Conservation (phyloP, 140 eudicot species). For the Stevia rebaudiana region DNA sequence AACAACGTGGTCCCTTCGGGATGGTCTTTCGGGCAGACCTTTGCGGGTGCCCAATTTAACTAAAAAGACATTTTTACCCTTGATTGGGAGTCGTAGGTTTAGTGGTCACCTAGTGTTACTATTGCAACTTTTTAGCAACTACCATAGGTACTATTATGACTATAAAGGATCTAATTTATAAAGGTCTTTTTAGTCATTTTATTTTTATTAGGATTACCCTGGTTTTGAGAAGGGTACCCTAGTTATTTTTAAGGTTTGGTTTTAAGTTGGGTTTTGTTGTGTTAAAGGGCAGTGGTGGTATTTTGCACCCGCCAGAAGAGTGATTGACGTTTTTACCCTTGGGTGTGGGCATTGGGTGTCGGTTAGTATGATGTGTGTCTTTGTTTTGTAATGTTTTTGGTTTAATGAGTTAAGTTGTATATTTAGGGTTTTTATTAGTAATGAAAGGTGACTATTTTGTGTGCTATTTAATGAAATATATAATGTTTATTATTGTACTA, state of each 20-base stretch:
- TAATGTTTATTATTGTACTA: neutral
- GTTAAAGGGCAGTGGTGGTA: constrained; percentile 15
- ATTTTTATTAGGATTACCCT: neutral
- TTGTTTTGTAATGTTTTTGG: constrained; percentile 5
- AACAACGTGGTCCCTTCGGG: constrained; percentile 55
- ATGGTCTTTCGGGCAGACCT: constrained; percentile 79
- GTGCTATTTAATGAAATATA: neutral
- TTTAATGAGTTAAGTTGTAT: neutral
- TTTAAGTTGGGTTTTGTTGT: too few species aligned
- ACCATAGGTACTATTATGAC: constrained; percentile 6
- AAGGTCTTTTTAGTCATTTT: constrained; percentile 9
- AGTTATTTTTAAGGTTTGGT: too few species aligned
- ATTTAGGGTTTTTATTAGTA: constrained; percentile 10
- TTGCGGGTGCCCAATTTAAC: constrained; percentile 49
- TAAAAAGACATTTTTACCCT: constrained; percentile 29
- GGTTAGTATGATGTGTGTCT: neutral
- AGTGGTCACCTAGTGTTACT: constrained; percentile 19
- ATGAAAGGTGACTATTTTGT: constrained; percentile 13
- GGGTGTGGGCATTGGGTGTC: neutral
- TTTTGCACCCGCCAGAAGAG: constrained; percentile 7
- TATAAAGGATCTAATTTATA: neutral
- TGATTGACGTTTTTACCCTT: constrained; percentile 8
- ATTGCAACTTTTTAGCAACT: constrained; percentile 16
- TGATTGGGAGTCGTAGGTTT: neutral
- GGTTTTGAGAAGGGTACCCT: neutral